These are phyloP conservation scores for Aristolochia californica DNA, from an alignment of 164 flowering plant species.

Conservation along the genomic window DNA sequence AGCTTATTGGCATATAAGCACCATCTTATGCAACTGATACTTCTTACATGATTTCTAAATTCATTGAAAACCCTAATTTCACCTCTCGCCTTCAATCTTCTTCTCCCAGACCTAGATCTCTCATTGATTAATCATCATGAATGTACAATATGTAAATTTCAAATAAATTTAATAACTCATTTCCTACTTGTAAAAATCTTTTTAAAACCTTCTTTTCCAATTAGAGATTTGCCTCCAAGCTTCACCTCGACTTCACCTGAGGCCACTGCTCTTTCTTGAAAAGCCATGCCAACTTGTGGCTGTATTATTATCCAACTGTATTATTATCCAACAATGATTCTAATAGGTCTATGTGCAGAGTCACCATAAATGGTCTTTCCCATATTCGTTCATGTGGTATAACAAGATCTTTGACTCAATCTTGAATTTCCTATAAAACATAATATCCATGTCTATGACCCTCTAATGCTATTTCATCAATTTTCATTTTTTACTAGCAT, in stretches of 20 bases:
- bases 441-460: constrained; percentile 81
- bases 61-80: no score
- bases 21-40: no score
- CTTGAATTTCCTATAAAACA: constrained; percentile 69
- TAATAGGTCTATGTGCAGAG: constrained; percentile 71
- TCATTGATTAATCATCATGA: no score
- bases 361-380: constrained; percentile 93
- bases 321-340: constrained; percentile 54
- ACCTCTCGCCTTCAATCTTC: no score
- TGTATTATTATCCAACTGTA: no score
- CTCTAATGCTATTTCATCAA: constrained; percentile 90
- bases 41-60: no score
- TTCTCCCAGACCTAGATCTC: no score
- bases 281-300: constrained; percentile 77
- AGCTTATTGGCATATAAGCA: no score
- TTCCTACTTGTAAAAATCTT: constrained; percentile 65
- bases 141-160: no score
- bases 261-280: constrained; percentile 35
- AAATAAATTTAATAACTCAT: constrained; percentile 50
- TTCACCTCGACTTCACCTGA: constrained; percentile 65
- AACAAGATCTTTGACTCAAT: constrained; percentile 48
- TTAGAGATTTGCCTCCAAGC: constrained; percentile 63
- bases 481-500: no score
- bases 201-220: constrained; percentile 68
- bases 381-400: constrained; percentile 91